Base-by-base conservation (phyloP, 2,329 filamentous ascomycete species). In the Aspergillus terreus region DNA sequence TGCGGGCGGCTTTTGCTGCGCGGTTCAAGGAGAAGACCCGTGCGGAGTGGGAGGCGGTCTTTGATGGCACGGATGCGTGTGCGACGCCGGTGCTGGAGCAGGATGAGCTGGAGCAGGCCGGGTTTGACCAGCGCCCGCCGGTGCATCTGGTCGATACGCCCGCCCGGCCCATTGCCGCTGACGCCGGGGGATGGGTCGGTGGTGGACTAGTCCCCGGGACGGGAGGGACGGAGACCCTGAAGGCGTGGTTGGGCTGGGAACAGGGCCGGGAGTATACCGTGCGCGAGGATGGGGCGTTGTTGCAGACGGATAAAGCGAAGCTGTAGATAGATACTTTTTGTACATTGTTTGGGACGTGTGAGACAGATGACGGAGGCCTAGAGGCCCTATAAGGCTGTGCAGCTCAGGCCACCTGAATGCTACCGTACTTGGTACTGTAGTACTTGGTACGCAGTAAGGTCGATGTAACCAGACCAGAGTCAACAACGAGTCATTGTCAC, bases 61-160 rank as follows among this genome's bases (percentile, higher is more conserved):
- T 96, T 67, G 89, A 95, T 67, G 89, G 88, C 10, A 94, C 88
- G 0, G 92, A 97, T 72, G 92, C 92, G 1, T 97, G 92, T 69
- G 90, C 87, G 57, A 90, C 89, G n/a, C 92, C 92, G 0, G 88
- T 97, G 1, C 75, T 96, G 40, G 85, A 84, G 32, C 88, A 90
- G 58, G 64, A 60, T 0, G 91, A 96, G 71, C 75, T 96, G 41
- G 82, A 90, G 63, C 58, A 67, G n/a, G 72, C 68, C 17, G 79
- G 78, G 0, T 84, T 70, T 55, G 72, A 77, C 30, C 75, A 76
- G 50, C 63, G 75, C 15, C 67, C 72, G 5, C 66, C 72, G 7
- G 75, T 79, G 23, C 73, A 64, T 33, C 70, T 96, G 63, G 80
- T 77, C 35, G 78, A 76, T 21, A 91, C 88, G 10, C 91, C 92